A percentile compares a stretch with the other conserved stretches of the same genome.
Conservation (phyloP, 768 basidiomycete species). For the Melanogaster broomeanus region DNA sequence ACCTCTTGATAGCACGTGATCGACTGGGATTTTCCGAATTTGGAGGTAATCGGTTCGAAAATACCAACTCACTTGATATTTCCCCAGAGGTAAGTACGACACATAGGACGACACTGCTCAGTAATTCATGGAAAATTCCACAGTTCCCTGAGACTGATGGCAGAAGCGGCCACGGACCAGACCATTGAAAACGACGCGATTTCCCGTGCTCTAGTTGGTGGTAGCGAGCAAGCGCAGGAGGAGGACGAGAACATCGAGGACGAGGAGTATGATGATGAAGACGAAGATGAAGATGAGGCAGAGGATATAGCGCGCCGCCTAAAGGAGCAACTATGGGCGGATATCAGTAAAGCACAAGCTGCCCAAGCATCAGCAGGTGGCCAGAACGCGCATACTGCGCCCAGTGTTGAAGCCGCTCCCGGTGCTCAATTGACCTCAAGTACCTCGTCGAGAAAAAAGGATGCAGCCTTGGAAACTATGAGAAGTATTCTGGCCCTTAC, state of each 20-base stretch:
- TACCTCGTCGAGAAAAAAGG: slow-evolving; percentile 44
- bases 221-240: background rate
- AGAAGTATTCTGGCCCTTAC: slow-evolving; percentile 59
- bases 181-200: slow-evolving; percentile 1
- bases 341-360: slow-evolving; percentile 65
- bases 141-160: slow-evolving; percentile 12
- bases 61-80: background rate
- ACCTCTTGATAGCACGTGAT: slow-evolving; percentile 15
- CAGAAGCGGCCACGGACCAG: slow-evolving; percentile 8
- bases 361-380: slow-evolving; percentile 32
- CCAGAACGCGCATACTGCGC: slow-evolving; percentile 19
- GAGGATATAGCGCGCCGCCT: slow-evolving; percentile 73
- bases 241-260: slow-evolving; percentile 42
- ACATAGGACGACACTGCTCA: slow-evolving; percentile 1
- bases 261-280: slow-evolving; percentile 51
- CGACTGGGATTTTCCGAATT: background rate
- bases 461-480: slow-evolving; percentile 66
- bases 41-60: slow-evolving; percentile 1
- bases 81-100: slow-evolving; percentile 11
- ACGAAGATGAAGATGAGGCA: slow-evolving; percentile 56
- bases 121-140: slow-evolving; percentile 8
- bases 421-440: slow-evolving; percentile 10
- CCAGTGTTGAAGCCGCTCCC: background rate
- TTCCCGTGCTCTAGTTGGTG: background rate
- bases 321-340: slow-evolving; percentile 78